A percentile compares a stretch with the other conserved stretches of the same genome.
Conservation (phyloP, 495 filamentous ascomycete species). For the Sphaerosporella brunnea region DNA sequence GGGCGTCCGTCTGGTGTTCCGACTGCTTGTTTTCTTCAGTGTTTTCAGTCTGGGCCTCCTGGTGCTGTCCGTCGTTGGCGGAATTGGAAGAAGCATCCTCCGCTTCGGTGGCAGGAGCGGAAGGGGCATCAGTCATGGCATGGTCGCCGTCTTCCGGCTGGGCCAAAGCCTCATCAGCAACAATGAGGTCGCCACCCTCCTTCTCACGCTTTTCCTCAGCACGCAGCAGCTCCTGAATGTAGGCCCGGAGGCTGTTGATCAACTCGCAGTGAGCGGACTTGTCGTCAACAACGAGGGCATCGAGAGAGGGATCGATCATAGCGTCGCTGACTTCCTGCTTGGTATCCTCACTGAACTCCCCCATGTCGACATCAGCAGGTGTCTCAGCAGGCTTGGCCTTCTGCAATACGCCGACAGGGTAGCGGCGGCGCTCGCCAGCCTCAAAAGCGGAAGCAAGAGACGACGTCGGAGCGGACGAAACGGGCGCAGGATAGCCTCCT, state of each 20-base stretch:
- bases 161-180: constrained; percentile 3
- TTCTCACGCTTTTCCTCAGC: constrained; percentile 20
- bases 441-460: constrained; percentile 71
- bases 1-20: constrained; percentile 31
- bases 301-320: constrained; percentile 24
- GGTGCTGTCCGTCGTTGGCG: background rate
- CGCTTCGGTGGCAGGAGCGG: constrained; percentile 9
- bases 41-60: background rate
- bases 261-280: constrained; percentile 3
- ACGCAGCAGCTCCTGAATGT: constrained; percentile 13
- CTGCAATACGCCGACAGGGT: constrained; percentile 75
- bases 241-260: constrained; percentile 15
- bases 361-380: constrained; percentile 23
- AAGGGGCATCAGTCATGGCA: constrained; percentile 12
- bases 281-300: constrained; percentile 8
- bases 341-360: constrained; percentile 10
- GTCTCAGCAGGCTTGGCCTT: constrained; percentile 33
- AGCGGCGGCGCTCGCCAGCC: constrained; percentile 61
- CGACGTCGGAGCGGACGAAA: constrained; percentile 51
- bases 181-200: constrained; percentile 3
- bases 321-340: constrained; percentile 20
- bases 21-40: background rate
- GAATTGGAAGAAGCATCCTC: no score
- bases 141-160: constrained; percentile 14
- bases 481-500: constrained; percentile 41